Conservation (phyloP, 2,329 filamentous ascomycete species). For the Phialocephala sp. region DNA sequence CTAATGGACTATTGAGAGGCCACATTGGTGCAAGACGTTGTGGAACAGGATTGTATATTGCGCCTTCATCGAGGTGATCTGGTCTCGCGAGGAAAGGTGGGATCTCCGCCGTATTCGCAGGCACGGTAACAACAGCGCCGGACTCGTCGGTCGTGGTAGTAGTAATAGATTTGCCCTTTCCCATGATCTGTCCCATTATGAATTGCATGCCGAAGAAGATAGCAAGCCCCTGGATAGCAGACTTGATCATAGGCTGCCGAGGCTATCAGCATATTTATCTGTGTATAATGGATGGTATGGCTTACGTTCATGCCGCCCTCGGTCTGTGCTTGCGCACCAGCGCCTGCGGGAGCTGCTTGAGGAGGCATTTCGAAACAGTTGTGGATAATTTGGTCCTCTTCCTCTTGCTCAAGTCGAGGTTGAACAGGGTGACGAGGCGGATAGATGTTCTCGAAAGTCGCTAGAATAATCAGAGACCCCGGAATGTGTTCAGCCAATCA, state of each 20-base stretch:
- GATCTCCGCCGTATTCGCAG: conserved; percentile 60
- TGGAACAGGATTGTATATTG: conserved; percentile 68
- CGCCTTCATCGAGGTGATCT: conserved; percentile 62
- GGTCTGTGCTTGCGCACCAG: conserved; percentile 37
- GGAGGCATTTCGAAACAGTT: conserved; percentile 42
- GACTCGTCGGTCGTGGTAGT: conserved; percentile 57
- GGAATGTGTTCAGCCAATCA: conserved; percentile 20
- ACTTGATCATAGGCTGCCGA: conserved; percentile 42
- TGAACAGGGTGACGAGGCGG: neutral
- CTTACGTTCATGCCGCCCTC: conserved; percentile 42
- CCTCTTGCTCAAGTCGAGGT: conserved; percentile 6
- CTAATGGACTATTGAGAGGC: conserved; percentile 77
- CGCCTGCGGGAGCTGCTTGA: conserved; percentile 41
- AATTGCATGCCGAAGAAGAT: conserved; percentile 64
- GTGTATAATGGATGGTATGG: neutral
- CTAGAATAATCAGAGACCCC: conserved; percentile 17
- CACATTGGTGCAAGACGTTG: conserved; percentile 84
- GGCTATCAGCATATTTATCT: conserved; percentile 13
- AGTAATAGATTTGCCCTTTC: conserved; percentile 49
- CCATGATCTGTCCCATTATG: conserved; percentile 58
- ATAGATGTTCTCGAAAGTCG: conserved; percentile 11
- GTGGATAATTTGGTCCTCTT: conserved; percentile 18
- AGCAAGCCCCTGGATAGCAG: conserved; percentile 56
- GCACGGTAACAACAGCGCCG: conserved; percentile 59
- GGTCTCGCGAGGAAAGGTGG: conserved; percentile 71